Evolutionary conservation across 2,329 filamentous ascomycete species (phyloP).

Genomic region (Talaromyces sp.): DNA sequence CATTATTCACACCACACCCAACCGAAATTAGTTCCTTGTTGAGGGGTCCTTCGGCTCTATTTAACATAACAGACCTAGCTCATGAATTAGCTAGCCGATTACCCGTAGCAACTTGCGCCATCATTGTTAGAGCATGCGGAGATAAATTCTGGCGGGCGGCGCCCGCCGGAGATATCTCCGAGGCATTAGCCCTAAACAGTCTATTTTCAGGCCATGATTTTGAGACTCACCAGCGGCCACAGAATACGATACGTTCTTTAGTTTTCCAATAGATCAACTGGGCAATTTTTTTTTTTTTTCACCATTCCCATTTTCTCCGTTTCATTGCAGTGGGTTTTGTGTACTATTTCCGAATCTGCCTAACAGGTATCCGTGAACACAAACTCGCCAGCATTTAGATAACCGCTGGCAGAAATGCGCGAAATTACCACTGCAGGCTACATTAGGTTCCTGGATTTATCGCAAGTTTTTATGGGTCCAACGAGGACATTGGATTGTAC

Average conservation of each 20-base stretch:
- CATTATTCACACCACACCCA: no score
- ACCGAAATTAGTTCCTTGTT: not conserved
- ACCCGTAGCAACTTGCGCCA: not conserved
- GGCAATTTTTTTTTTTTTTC: not conserved
- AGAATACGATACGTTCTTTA: not conserved
- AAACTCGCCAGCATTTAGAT: not conserved
- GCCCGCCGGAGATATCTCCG: not conserved
- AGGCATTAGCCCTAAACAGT: not conserved
- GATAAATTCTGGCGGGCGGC: not conserved
- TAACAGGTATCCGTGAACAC: not conserved
- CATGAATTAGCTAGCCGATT: not conserved
- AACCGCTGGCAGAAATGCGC: not conserved
- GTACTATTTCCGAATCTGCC: not conserved
- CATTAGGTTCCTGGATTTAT: not conserved
- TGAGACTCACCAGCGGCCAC: not conserved
- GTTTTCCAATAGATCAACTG: not conserved
- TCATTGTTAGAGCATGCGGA: not conserved
- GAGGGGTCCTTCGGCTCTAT: not conserved
- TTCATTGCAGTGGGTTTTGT: not conserved
- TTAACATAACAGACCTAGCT: not conserved
- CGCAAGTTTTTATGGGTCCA: not conserved
- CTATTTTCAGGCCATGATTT: not conserved
- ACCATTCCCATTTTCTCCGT: not conserved
- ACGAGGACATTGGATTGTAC: not conserved
- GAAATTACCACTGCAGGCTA: not conserved